These are phyloP conservation scores for Salix brachista DNA, from an alignment of 345 rosid genomes.

Conservation along the genomic window DNA sequence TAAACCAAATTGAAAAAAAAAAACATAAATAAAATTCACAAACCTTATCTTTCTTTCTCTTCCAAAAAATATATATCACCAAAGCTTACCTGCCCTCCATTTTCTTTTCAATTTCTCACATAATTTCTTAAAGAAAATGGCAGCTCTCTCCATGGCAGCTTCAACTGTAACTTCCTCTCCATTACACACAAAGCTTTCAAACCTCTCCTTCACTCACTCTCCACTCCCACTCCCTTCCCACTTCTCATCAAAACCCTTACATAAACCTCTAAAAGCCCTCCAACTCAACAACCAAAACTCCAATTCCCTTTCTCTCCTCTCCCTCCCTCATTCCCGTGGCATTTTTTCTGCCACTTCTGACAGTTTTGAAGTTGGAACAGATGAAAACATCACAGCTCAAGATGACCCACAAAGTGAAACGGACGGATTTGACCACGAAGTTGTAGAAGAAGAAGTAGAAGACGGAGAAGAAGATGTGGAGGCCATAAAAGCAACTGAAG, in stretches of 20 bases:
- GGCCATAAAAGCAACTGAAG: conserved; percentile 33
- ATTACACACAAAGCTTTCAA: conserved; percentile 26
- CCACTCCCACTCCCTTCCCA: conserved; percentile 18
- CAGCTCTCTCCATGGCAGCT: conserved; percentile 31
- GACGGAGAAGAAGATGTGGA: conserved; percentile 21
- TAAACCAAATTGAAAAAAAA: background rate
- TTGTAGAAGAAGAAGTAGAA: conserved; percentile 20
- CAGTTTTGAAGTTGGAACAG: conserved; percentile 28
- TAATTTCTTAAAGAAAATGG: background rate
- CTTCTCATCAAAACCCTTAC: conserved; percentile 18
- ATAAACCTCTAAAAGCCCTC: conserved; percentile 36
- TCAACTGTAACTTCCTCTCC: conserved; percentile 32
- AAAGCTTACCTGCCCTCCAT: background rate
- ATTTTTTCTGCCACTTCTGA: conserved; percentile 35
- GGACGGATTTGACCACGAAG: conserved; percentile 21
- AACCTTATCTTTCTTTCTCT: background rate
- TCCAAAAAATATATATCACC: background rate
- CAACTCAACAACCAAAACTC: conserved; percentile 36
- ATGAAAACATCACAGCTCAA: conserved; percentile 18
- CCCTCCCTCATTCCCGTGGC: conserved; percentile 26
- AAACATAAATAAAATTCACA: too few species aligned
- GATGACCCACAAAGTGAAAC: conserved; percentile 23
- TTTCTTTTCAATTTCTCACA: background rate
- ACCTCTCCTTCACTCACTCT: conserved; percentile 18
- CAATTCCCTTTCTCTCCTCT: conserved; percentile 15